Conservation (phyloP, 768 basidiomycete species). For the Psilocybe cubensis region DNA sequence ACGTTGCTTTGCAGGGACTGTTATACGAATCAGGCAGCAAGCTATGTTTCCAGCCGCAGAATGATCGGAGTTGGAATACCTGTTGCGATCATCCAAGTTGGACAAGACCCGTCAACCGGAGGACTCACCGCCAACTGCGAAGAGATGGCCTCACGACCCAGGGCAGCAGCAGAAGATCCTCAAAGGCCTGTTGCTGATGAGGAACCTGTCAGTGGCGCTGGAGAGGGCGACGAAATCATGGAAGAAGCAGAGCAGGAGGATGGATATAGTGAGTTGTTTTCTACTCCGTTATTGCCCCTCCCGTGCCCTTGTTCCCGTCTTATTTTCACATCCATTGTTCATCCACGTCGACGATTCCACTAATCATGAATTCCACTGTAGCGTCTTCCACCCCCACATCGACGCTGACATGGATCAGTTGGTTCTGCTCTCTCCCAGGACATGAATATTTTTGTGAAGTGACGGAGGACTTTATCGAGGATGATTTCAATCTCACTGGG, state of each 20-base stretch:
- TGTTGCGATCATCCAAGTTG: constrained; percentile 13
- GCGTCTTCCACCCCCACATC: constrained; percentile 91
- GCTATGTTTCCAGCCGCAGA: background rate
- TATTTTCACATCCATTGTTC: constrained; percentile 11
- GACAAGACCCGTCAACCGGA: constrained; percentile 15
- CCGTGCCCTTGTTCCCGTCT: constrained; percentile 15
- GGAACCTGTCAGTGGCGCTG: constrained; percentile 59
- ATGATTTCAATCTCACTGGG: constrained; percentile 98
- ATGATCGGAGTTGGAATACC: constrained; percentile 42
- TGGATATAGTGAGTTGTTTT: constrained; percentile 73
- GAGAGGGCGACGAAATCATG: constrained; percentile 79
- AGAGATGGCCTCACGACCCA: constrained; percentile 44
- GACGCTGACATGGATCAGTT: constrained; percentile 93
- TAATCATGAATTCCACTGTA: constrained; percentile 37
- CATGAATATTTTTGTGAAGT: constrained; percentile 99
- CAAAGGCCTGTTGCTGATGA: constrained; percentile 64
- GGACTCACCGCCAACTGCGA: constrained; percentile 15
- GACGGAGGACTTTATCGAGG: constrained; percentile 98
- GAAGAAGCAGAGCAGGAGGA: constrained; percentile 77
- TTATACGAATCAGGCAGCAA: background rate
- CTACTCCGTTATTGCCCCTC: constrained; percentile 19
- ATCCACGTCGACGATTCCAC: constrained; percentile 6
- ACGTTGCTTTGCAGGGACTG: background rate
- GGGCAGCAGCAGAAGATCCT: constrained; percentile 42
- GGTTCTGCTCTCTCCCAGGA: constrained; percentile 93